phyloP scores from a whole-genome alignment of 2,329 filamentous ascomycete genomes.

The Phialophora expanda region DNA sequence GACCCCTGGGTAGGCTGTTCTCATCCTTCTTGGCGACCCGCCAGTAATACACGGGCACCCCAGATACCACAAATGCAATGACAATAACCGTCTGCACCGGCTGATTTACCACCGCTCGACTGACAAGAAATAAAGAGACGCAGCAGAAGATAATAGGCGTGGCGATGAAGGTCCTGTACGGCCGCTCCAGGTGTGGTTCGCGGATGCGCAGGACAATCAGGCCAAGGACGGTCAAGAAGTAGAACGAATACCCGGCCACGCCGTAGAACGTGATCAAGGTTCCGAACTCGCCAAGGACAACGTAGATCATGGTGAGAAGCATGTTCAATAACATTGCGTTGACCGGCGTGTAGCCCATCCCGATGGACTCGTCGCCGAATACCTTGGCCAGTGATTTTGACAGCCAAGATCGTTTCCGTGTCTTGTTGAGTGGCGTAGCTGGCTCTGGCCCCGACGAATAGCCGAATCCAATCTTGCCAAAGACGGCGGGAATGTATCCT shows the following conservation, averaged over 20 bases:
- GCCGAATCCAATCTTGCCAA: slow-evolving; percentile 79
- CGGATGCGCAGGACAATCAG: slow-evolving; percentile 86
- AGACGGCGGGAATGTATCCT: slow-evolving; percentile 83
- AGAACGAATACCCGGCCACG: slow-evolving; percentile 95
- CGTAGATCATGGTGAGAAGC: slow-evolving; percentile 73
- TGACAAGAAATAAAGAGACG: slow-evolving; percentile 89
- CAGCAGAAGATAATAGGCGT: slow-evolving; percentile 99
- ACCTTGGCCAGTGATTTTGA: slow-evolving; percentile 64
- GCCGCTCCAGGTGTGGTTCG: slow-evolving; percentile 85
- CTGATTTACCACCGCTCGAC: slow-evolving; percentile 85
- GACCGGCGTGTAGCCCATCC: slow-evolving; percentile 91
- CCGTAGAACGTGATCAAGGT: slow-evolving; percentile 97
- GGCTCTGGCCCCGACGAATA: slow-evolving; percentile 37
- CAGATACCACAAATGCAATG: slow-evolving; percentile 79
- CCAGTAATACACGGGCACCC: slow-evolving; percentile 88
- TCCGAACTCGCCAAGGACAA: slow-evolving; percentile 84
- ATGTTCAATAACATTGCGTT: slow-evolving; percentile 86
- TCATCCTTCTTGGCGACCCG: slow-evolving; percentile 71
- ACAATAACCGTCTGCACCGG: slow-evolving; percentile 89
- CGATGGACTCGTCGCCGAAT: slow-evolving; percentile 76
- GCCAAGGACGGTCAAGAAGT: slow-evolving; percentile 92
- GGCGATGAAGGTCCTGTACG: slow-evolving; percentile 94
- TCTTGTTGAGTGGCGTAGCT: slow-evolving; percentile 43
- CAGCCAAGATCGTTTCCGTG: slow-evolving; percentile 59
- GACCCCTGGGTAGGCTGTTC: slow-evolving; percentile 2